Evolutionary conservation across 148 eudicot species (phyloP), one percentile per base, ranked within the genome.

Genomic region (Pouteria glomerata): DNA sequence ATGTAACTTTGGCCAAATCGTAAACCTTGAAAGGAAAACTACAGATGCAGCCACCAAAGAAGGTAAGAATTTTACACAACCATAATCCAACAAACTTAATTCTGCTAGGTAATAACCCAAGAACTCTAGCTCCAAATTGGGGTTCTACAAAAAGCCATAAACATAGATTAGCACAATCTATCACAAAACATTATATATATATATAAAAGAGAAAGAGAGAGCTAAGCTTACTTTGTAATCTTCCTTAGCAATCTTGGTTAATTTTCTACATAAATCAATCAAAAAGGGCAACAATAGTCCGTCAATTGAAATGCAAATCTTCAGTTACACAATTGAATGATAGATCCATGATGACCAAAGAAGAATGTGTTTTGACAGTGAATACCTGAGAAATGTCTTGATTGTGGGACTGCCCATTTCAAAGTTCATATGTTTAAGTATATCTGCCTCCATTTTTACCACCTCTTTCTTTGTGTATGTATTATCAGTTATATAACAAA

Each of bases 41-140:
- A 81, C 96, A n/a, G 98, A 82, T 53, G 97, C 98, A 24, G 98
- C 90, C 61, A 95, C 80, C 74, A 82, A 61, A 45, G 98, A 94
- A 58, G 98, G 98, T 79, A 87, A 74, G 82, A 85, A 88, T 75
- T 86, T 86, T 35, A 95, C 67, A 57, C 96, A 86, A 33, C 88
- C 86, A 71, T 85, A 86, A 63, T 95, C 98, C 27, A 95, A 71
- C 79, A 95, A 84, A 58, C 97, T 95, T 27, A 95, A 80, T 79
- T 95, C 98, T 16, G 97, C 92, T 53, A 95, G 70, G 79, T 89
- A 91, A 78, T 80, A 85, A n/a, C 85, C 82, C 71, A 95, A 48
- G 77, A 88, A 95, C 70, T 89, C 97, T 65, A 89, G 74, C 57
- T 80, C 82, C 82, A 86, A 64, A 80, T 76, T 77, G 0, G 78